Evolutionary conservation across 495 filamentous ascomycete species (phyloP).

Genomic region (Hyaloscypha variabilis): DNA sequence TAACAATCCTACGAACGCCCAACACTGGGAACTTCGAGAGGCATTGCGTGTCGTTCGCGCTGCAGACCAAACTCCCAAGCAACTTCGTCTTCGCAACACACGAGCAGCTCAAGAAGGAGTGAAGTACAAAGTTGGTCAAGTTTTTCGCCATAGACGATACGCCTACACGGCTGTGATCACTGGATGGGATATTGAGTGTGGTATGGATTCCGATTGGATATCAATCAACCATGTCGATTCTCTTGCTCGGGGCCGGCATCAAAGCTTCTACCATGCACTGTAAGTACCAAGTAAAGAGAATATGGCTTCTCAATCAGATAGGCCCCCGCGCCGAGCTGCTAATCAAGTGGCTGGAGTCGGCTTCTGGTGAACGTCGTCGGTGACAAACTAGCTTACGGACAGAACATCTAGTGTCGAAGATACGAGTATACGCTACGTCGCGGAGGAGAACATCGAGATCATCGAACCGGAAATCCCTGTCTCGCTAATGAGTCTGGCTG

Average conservation of each 20-base stretch:
- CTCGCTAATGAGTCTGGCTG: constrained; percentile 69
- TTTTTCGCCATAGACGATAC: constrained; percentile 84
- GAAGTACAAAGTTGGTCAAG: constrained; percentile 77
- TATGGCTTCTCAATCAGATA: not conserved
- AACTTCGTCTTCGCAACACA: constrained; percentile 50
- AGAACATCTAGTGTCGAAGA: constrained; percentile 58
- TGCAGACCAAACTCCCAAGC: constrained; percentile 62
- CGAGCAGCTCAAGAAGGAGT: constrained; percentile 45
- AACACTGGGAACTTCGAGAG: constrained; percentile 41
- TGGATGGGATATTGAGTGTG: constrained; percentile 73
- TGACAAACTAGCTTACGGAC: constrained; percentile 40
- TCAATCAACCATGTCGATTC: constrained; percentile 63
- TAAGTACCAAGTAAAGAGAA: constrained; percentile 46
- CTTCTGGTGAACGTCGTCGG: too few species aligned
- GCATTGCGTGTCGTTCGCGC: constrained; percentile 60
- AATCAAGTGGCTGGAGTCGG: not conserved
- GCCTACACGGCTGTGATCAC: constrained; percentile 78
- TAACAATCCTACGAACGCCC: constrained; percentile 25
- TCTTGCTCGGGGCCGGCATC: constrained; percentile 62
- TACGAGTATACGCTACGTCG: constrained; percentile 72
- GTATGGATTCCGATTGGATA: constrained; percentile 59
- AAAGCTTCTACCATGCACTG: constrained; percentile 86
- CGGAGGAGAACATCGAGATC: constrained; percentile 83
- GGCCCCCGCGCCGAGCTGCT: not conserved
- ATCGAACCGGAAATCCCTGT: constrained; percentile 51